Base-by-base conservation (phyloP, 2,329 filamentous ascomycete species). In the Trichocomaceae sp. region DNA sequence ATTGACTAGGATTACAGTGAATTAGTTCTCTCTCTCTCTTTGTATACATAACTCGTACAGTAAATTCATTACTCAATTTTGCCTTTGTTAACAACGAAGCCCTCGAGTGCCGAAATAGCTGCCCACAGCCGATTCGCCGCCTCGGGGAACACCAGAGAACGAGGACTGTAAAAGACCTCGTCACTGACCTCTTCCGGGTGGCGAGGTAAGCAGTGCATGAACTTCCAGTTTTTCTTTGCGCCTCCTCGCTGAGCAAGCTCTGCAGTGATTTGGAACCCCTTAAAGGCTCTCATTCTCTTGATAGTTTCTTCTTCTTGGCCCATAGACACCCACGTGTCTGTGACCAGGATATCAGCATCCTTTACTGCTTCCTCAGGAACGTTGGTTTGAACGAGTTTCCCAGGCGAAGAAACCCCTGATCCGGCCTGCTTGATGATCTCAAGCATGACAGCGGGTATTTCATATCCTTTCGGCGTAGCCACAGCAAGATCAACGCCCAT, bases 241-340 rank as follows among this genome's bases (percentile, higher is more conserved):
- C 90, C 91, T 44, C 90, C 91, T 49, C 85, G 80, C 72, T 85
- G 82, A 1, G 90, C 92, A 62, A 99, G 77, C 44, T 93, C 88
- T 47, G 85, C 82, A 2, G 92, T 96, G 66, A 99, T 87, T 70
- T 96, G 92, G 74, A 91, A 99, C 13, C 92, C 91, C 29, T 81
- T 80, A 69, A 99, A 99, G 2, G 84, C 90, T 66, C 85, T 82
- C 57, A 96, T 70, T 50, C 89, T 80, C 77, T 87, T 86, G 62
- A 84, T 79, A 39, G 84, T 79, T 72, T 99, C 93, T 55, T 83
- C 83, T 72, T 99, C 93, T 73, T 97, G 92, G 47, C 93, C 93
- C 93, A 99, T 99, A 1, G 90, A 95, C 31, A 99, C 83, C 93
- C 93, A 99, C 1, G 93, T 99, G 67, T 99, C 93, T 0, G 93